Evolutionary conservation across 768 basidiomycete genomes (phyloP).

Genomic region (Suillus subluteus): DNA sequence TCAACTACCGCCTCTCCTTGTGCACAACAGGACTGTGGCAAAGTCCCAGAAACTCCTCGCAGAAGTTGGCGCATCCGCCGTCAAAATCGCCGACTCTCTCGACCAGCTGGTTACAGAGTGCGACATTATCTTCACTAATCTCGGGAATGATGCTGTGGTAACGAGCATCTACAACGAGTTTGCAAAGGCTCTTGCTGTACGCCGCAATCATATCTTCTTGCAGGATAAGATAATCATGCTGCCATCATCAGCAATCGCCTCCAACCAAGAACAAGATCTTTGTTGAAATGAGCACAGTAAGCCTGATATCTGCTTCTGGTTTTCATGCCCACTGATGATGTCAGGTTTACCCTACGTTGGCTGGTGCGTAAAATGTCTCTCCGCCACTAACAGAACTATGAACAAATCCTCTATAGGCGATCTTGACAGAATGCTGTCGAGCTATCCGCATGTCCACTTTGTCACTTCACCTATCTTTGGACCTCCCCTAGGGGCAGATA

Average conservation of each 20-base stretch:
- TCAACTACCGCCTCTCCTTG: constrained; percentile 56
- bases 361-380: constrained; percentile 37
- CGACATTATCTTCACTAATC: constrained; percentile 77
- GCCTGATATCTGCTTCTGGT: constrained; percentile 24
- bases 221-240: constrained; percentile 10
- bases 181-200: constrained; percentile 59
- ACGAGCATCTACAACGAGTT: constrained; percentile 64
- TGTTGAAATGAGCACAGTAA: constrained; percentile 83
- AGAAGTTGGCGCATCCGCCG: constrained; percentile 55
- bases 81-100: constrained; percentile 57
- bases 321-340: constrained; percentile 13
- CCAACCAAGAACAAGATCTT: constrained; percentile 69
- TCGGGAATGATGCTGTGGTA: constrained; percentile 74
- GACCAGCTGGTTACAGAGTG: constrained; percentile 65
- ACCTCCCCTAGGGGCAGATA: constrained; percentile 65
- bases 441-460: constrained; percentile 60
- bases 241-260: constrained; percentile 39
- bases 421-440: constrained; percentile 68
- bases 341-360: constrained; percentile 59
- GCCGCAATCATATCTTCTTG: constrained; percentile 12
- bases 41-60: constrained; percentile 63
- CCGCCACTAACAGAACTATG: neutral
- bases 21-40: constrained; percentile 73
- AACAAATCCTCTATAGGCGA: constrained; percentile 46
- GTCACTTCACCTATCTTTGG: constrained; percentile 85